These are phyloP conservation scores for Euphrasia arctica DNA, from an alignment of 305 asterid species.

Conservation along the genomic window DNA sequence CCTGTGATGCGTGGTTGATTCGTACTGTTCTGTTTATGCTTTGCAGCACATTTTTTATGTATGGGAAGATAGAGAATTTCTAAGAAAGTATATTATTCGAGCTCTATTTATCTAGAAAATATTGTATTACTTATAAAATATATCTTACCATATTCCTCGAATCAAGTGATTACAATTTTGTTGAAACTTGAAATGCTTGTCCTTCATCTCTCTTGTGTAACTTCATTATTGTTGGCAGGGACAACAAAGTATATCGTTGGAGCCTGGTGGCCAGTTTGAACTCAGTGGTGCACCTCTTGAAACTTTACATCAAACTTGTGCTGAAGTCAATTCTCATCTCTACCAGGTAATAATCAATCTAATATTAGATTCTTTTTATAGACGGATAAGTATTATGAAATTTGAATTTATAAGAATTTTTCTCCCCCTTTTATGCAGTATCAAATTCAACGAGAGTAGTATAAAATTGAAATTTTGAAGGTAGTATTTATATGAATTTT, in stretches of 20 bases:
- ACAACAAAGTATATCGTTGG: slow-evolving; percentile 88
- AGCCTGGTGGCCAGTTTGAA: slow-evolving; percentile 98
- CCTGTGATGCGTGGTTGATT: slow-evolving; percentile 1
- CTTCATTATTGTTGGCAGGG: slow-evolving; percentile 43
- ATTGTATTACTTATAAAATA: background rate
- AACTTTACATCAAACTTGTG: slow-evolving; percentile 96
- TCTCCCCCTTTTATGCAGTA: background rate
- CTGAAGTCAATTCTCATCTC: slow-evolving; percentile 97
- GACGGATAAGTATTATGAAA: no score
- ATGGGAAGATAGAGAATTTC: background rate
- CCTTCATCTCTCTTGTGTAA: background rate
- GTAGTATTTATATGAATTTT: background rate
- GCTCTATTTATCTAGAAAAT: slow-evolving; percentile 8
- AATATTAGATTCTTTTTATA: slow-evolving; percentile 11
- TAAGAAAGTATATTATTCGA: slow-evolving; percentile 7
- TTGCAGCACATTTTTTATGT: background rate
- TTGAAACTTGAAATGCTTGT: slow-evolving; percentile 10
- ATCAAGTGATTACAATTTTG: slow-evolving; percentile 1
- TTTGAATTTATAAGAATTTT: no score
- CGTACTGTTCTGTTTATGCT: background rate
- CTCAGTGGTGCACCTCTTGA: slow-evolving; percentile 98
- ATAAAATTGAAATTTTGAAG: no score
- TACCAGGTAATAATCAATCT: slow-evolving; percentile 60
- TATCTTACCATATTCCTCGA: slow-evolving; percentile 4
- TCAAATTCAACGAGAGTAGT: no score